Conservation (phyloP, 441 rosid species). For the Pelargonium myrrhifolium region DNA sequence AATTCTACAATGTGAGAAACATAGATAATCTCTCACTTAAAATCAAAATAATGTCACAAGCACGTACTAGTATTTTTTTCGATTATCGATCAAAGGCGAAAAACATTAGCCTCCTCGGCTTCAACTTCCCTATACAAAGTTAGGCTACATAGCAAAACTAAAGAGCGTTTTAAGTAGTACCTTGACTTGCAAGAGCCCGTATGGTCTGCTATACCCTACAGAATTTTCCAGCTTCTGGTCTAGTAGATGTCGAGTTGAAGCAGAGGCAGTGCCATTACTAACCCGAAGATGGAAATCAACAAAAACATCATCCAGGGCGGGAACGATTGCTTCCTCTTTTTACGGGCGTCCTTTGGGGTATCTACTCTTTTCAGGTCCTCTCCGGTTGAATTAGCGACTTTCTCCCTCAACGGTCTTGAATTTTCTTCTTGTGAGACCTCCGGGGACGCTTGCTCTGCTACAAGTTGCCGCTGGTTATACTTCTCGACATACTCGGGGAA, state of each 20-base stretch:
- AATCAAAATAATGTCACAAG: neutral
- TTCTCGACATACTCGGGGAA: conserved; percentile 90
- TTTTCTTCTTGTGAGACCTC: conserved; percentile 38
- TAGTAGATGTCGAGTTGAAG: conserved; percentile 53
- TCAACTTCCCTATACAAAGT: conserved; percentile 7
- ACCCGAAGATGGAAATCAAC: conserved; percentile 76
- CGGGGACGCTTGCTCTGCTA: conserved; percentile 29
- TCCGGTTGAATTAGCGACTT: conserved; percentile 26
- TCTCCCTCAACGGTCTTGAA: conserved; percentile 26
- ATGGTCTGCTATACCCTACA: conserved; percentile 20
- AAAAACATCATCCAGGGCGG: conserved; percentile 82
- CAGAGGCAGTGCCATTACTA: conserved; percentile 92
- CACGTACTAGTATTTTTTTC: neutral
- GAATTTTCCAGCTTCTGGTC: conserved; percentile 14
- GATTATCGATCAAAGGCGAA: neutral
- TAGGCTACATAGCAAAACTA: conserved; percentile 1
- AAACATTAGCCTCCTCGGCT: neutral
- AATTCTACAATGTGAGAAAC: neutral
- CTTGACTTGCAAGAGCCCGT: neutral
- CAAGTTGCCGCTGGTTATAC: conserved; percentile 52
- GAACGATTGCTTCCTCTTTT: conserved; percentile 53
- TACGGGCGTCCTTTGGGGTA: conserved; percentile 27
- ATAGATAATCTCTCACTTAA: neutral
- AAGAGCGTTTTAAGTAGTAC: neutral
- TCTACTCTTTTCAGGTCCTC: conserved; percentile 27